Percentiles rank a stretch among this genome's conserved stretches.
These are phyloP conservation scores for Crotalaria pallida DNA, from an alignment of 306 rosid species.

Conservation along the genomic window DNA sequence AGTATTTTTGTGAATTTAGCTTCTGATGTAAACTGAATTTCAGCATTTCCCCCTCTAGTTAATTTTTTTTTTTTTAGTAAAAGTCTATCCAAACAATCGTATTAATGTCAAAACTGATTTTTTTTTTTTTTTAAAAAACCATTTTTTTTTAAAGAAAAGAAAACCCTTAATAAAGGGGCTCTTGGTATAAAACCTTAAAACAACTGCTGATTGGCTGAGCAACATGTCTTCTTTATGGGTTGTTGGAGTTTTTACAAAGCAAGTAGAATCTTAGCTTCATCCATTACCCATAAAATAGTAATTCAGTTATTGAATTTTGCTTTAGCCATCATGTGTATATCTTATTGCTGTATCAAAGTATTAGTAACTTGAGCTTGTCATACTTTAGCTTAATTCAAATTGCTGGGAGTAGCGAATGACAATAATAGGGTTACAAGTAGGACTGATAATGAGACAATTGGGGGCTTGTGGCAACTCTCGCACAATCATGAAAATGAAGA, in stretches of 20 bases:
- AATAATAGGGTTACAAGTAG: not conserved
- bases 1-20: too few species aligned
- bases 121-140: too few species aligned
- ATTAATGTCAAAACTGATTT: too few species aligned
- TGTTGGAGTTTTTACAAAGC: not conserved
- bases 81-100: too few species aligned
- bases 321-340: not conserved
- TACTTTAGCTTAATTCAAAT: not conserved
- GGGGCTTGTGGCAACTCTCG: not conserved
- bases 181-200: not conserved
- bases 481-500: not conserved
- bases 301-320: not conserved
- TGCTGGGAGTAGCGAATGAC: not conserved
- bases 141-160: too few species aligned
- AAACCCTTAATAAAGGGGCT: too few species aligned
- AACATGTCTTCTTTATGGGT: not conserved
- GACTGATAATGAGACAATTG: not conserved
- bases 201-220: not conserved
- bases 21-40: too few species aligned
- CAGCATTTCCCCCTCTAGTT: too few species aligned
- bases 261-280: too few species aligned
- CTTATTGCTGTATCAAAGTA: not conserved
- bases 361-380: not conserved
- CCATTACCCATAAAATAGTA: not conserved
- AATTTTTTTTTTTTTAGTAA: too few species aligned